Evolutionary conservation across 805 yeast genomes (phyloP).

Genomic region (Jamesozyma hellenica): DNA sequence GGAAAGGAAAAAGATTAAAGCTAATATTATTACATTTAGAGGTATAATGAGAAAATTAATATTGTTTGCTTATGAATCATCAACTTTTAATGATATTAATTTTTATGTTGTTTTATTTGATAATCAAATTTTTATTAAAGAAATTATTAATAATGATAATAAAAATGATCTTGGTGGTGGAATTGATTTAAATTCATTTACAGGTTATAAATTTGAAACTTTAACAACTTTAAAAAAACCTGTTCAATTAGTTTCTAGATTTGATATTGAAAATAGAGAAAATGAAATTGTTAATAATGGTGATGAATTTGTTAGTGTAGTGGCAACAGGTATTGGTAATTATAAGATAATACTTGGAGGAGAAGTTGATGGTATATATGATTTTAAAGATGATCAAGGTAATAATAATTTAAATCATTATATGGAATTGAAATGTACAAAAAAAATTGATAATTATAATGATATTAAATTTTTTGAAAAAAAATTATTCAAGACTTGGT

Average conservation of each 20-base stretch:
- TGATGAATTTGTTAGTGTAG: constrained; percentile 72
- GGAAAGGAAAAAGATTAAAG: constrained; percentile 34
- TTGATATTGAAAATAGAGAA: constrained; percentile 54
- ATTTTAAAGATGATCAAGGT: constrained; percentile 41
- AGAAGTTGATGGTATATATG: constrained; percentile 90
- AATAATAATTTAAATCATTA: constrained; percentile 57
- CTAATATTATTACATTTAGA: constrained; percentile 74
- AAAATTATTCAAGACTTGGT: constrained; percentile 80
- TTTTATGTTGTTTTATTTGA: constrained; percentile 63
- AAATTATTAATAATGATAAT: constrained; percentile 16
- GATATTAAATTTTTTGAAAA: constrained; percentile 59
- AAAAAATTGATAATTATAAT: constrained; percentile 41
- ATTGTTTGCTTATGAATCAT: constrained; percentile 43
- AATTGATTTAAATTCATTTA: constrained; percentile 35
- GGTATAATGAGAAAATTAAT: constrained; percentile 64
- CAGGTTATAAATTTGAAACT: constrained; percentile 83
- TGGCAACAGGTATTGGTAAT: constrained; percentile 73
- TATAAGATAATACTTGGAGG: constrained; percentile 68
- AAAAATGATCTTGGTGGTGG: not conserved
- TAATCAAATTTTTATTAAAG: constrained; percentile 59
- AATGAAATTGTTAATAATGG: constrained; percentile 53
- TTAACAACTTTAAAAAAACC: constrained; percentile 68
- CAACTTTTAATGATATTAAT: constrained; percentile 42
- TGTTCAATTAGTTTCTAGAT: constrained; percentile 57
- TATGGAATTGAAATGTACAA: constrained; percentile 74